Evolutionary conservation across 352 stramenopile species (phyloP).

Genomic region (Pythium rishiriense): DNA sequence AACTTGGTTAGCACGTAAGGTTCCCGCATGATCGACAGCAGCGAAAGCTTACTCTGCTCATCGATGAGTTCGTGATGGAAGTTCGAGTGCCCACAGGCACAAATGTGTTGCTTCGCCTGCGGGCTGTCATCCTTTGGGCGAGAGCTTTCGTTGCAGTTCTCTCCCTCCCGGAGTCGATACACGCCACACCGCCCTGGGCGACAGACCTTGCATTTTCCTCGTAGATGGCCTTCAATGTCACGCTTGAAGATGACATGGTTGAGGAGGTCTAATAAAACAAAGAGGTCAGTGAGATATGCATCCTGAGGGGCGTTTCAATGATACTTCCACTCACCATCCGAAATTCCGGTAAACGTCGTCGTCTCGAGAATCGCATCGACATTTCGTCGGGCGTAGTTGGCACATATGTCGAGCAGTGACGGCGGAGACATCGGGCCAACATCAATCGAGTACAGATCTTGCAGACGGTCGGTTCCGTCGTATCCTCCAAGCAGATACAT

Average conservation of each 20-base stretch:
- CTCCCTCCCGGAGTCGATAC: constrained; percentile 52
- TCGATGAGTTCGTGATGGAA: constrained; percentile 77
- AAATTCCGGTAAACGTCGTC: constrained; percentile 79
- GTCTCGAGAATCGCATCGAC: constrained; percentile 59
- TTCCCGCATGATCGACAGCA: not conserved
- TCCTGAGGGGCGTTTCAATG: not conserved
- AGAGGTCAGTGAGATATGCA: not conserved
- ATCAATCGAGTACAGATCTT: constrained; percentile 86
- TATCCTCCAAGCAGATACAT: constrained; percentile 89
- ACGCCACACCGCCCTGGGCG: constrained; percentile 65
- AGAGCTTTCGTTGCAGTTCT: constrained; percentile 18
- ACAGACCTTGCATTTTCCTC: constrained; percentile 77
- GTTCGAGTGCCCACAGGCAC: constrained; percentile 72
- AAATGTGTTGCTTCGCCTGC: constrained; percentile 38
- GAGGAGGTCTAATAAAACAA: constrained; percentile 60
- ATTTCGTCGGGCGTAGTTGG: constrained; percentile 69
- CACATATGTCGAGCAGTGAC: constrained; percentile 73
- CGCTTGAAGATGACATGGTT: constrained; percentile 80
- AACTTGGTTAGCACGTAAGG: not conserved
- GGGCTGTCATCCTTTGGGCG: constrained; percentile 30
- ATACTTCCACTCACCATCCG: constrained; percentile 35
- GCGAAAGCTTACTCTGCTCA: constrained; percentile 57
- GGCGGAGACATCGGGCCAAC: constrained; percentile 74
- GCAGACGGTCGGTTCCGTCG: constrained; percentile 79
- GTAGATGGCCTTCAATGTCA: constrained; percentile 59